Evolutionary conservation across 2,329 filamentous ascomycete genomes (phyloP).

Genomic region (Colletotrichum acutatum): DNA sequence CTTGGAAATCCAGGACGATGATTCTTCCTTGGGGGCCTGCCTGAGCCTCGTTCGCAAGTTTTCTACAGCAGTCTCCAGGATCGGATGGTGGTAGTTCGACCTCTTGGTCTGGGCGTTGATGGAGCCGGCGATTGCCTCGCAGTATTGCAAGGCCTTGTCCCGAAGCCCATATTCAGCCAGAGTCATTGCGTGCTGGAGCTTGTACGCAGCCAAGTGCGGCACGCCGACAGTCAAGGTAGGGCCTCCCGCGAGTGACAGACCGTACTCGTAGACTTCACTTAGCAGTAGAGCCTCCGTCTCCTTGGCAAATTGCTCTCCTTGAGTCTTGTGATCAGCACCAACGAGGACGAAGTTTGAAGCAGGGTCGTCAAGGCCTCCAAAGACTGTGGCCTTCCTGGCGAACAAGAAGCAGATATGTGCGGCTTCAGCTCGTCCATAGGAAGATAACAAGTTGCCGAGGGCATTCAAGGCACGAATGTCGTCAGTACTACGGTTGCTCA

Average conservation of each 20-base stretch:
- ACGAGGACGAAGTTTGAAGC: slow-evolving; percentile 83
- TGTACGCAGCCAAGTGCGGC: slow-evolving; percentile 90
- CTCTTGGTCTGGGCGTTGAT: slow-evolving; percentile 84
- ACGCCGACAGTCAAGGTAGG: slow-evolving; percentile 64
- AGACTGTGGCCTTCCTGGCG: slow-evolving; percentile 74
- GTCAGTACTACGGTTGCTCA: slow-evolving; percentile 87
- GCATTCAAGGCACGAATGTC: slow-evolving; percentile 83
- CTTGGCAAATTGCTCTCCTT: slow-evolving; percentile 77
- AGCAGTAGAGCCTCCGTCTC: slow-evolving; percentile 90
- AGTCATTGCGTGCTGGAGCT: slow-evolving; percentile 85
- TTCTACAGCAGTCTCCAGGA: slow-evolving; percentile 80
- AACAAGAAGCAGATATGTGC: slow-evolving; percentile 96
- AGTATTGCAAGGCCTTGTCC: slow-evolving; percentile 89
- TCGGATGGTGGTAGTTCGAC: slow-evolving; percentile 85
- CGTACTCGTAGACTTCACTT: slow-evolving; percentile 97
- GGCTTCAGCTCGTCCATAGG: slow-evolving; percentile 90
- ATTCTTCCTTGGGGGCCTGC: slow-evolving; percentile 84
- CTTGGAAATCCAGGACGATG: slow-evolving; percentile 91
- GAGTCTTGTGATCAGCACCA: slow-evolving; percentile 82
- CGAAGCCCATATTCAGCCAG: slow-evolving; percentile 86
- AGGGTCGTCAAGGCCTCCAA: slow-evolving; percentile 86
- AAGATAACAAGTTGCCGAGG: slow-evolving; percentile 82
- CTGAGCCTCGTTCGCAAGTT: slow-evolving; percentile 86
- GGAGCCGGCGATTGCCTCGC: slow-evolving; percentile 81
- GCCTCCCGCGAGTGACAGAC: slow-evolving; percentile 75